Base-by-base conservation (phyloP, 2,329 filamentous ascomycete species). In the Fragosphaeria purpurea region DNA sequence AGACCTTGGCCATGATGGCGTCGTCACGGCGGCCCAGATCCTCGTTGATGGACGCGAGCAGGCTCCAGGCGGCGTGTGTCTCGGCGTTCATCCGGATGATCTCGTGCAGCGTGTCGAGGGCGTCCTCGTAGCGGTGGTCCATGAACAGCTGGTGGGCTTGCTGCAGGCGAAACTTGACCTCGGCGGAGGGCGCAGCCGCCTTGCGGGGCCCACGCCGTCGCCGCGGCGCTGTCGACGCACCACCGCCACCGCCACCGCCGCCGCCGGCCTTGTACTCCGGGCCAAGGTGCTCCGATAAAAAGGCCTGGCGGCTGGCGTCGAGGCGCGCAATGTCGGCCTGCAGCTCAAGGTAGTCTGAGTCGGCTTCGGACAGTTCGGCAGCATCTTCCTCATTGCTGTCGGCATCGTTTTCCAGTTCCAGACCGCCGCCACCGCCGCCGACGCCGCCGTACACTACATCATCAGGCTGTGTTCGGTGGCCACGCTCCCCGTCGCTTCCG, bases 91-190 rank as follows among this genome's bases (percentile, higher is more conserved):
- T 81, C 47, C 80, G 74, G 58, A 85, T 82, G 51, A 84, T 76
- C 58, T 85, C 80, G 41, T 75, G 73, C 7, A 80, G 75, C 30
- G 77, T 68, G 12, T 75, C 72, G 38, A 80, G 68, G 5, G 85
- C 82, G 41, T 73, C 69, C 5, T 78, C 72, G 55, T 83, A 81
- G 22, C 83, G 73, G 32, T 75, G 72, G 8, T 75, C 70, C 52
- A 88, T 72, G 60, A 83, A 89, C 5, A 81, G 79, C 53, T 82
- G 74, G 52, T 82, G 86, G 4, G 86, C 86, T 60, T 77, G 72
- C 44, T 77, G 75, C 46, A 89, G 73, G 41, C 83, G 72, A 41
- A 77, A 71, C 59, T 83, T 87, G 63, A 89, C 86, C 57, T 88
- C 82, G 41, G 76, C 80, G 43, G 82, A 79, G 12, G 82, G 83